Base-by-base conservation (phyloP, 169 alveolate genomes). In the Plasmodium inui region DNA sequence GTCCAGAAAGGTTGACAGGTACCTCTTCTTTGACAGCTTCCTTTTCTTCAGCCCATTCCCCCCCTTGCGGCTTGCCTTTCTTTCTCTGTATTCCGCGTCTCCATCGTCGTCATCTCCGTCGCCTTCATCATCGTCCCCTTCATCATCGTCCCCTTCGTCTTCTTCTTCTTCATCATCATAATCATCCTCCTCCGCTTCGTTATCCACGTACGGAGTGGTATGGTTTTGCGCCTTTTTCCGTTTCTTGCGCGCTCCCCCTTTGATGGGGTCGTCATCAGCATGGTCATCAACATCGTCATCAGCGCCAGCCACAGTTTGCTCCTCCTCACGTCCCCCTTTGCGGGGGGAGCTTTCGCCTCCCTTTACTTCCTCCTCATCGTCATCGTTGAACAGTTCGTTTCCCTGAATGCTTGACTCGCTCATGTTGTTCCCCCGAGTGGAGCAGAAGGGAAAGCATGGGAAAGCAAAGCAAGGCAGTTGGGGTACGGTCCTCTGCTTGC, bases 1-100 rank as follows among this genome's bases (percentile, higher is more conserved):
- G 94, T 97, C 98, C 46, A 97, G 76, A 72, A 96, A 97, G 39
- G 98, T 98, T 19, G 97, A 96, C 12, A 96, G 93, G 61, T 91
- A 95, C 53, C 93, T 93, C 34, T 94, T 79, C 34, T 81, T 83
- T n/a, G 82, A 82, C 30, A 70, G 17, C 70, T 46, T 76, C 14
- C 93, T 82, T 76, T 78, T 81, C 76, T 71, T 71, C 39, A 26
- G 28, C 37, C 82, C 83, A 41, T 26, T 67, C 10, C 46, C 73
- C 39, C 34, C 14, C 6, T 26, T 37, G 26, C 74, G 7, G 14
- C 10, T 44, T 0, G 17, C 80, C 53, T 83, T 26, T 28, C 37
- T 39, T 72, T 34, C 57, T 17, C 39, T 39, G 50, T 71, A 55
- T 4, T 85, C 61, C 17, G 22, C 41, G 28, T 76, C 41, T 19